Conservation (phyloP, 768 basidiomycete genomes). For the Kondoa malvinella region DNA sequence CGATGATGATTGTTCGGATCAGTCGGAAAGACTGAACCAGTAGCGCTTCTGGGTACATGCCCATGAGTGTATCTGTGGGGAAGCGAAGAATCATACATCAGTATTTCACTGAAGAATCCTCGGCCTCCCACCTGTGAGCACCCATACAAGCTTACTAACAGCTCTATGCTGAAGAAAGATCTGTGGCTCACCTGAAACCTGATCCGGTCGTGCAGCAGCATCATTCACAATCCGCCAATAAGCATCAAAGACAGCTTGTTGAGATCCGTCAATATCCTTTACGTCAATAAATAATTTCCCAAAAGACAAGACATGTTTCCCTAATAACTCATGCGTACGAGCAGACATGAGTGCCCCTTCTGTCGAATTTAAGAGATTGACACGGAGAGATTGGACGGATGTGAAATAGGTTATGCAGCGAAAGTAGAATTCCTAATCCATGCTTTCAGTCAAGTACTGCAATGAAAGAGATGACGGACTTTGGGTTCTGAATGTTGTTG, state of each 20-base stretch:
- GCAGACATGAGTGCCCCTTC: neutral
- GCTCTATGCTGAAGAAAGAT: neutral
- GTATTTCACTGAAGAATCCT: too few relatives aligned
- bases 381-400: neutral
- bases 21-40: neutral
- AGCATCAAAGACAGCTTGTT: neutral
- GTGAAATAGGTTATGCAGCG: neutral
- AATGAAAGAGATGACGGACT: neutral
- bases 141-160: too few relatives aligned
- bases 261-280: neutral
- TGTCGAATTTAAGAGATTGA: neutral
- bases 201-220: neutral
- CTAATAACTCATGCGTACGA: neutral
- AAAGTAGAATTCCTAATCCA: neutral
- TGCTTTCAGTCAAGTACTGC: neutral
- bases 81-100: too few relatives aligned
- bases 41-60: neutral
- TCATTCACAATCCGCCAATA: neutral
- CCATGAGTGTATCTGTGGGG: neutral
- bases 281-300: neutral
- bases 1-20: neutral
- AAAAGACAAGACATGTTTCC: neutral
- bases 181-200: neutral
- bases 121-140: too few relatives aligned
- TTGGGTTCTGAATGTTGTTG: constrained; percentile 32